Percentiles rank a stretch among this genome's conserved stretches.
Conservation (phyloP, 768 basidiomycete genomes). For the Lentinula sp. region DNA sequence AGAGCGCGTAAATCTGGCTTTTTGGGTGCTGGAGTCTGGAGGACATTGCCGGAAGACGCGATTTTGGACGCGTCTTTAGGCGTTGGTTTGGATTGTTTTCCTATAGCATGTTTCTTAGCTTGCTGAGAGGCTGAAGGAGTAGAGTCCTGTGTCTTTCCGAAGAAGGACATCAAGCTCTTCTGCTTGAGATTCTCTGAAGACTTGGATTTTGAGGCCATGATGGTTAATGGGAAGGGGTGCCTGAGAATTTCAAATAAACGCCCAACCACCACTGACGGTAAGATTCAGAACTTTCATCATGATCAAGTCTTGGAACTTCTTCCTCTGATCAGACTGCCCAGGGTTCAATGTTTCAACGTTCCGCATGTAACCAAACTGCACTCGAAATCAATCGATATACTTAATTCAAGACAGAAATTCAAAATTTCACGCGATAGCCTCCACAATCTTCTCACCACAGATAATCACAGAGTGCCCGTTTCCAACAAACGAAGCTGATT, state of each 20-base stretch:
- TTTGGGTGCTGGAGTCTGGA: constrained; percentile 35
- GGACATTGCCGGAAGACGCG: constrained; percentile 19
- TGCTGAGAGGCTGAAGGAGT: constrained; percentile 14
- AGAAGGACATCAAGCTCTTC: constrained; percentile 70
- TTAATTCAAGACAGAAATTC: too few relatives aligned
- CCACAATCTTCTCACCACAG: too few relatives aligned
- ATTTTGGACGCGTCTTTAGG: constrained; percentile 26
- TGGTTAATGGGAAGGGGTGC: neutral
- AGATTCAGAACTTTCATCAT: too few relatives aligned
- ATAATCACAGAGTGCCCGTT: too few relatives aligned
- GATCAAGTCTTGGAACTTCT: too few relatives aligned
- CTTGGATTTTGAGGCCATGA: constrained; percentile 26
- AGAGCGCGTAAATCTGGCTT: constrained; percentile 18
- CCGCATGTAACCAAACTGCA: too few relatives aligned
- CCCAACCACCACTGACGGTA: neutral
- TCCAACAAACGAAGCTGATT: too few relatives aligned
- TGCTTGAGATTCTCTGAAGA: constrained; percentile 50
- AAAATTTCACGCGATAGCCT: too few relatives aligned
- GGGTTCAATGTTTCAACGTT: too few relatives aligned
- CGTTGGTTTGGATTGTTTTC: constrained; percentile 8
- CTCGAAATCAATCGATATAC: too few relatives aligned
- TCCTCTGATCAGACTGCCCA: too few relatives aligned
- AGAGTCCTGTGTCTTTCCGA: constrained; percentile 31
- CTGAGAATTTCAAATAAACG: neutral
- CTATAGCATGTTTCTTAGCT: constrained; percentile 12